These are phyloP conservation scores for Dunaliella primolecta DNA, from an alignment of 139 green algal species.

Conservation along the genomic window DNA sequence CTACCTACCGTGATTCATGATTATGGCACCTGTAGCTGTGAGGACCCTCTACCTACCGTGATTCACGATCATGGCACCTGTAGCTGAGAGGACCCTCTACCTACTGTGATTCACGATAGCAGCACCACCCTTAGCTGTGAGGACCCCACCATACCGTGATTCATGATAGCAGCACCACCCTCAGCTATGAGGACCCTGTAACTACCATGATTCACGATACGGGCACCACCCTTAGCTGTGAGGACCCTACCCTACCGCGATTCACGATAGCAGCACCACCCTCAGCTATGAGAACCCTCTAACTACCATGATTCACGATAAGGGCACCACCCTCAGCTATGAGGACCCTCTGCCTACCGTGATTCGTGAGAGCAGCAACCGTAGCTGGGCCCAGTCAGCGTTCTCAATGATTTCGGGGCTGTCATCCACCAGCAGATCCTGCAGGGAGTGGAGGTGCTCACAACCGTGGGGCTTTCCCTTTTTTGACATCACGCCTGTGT, in stretches of 20 bases:
- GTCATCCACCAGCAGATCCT: slow-evolving; percentile 41
- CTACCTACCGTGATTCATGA: not conserved
- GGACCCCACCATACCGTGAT: no score
- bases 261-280: slow-evolving; percentile 9
- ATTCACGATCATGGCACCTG: no score
- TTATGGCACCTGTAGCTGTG: no score
- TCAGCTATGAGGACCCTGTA: no score
- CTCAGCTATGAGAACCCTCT: no score
- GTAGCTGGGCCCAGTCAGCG: slow-evolving; percentile 34
- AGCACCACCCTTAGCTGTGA: no score
- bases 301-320: not conserved
- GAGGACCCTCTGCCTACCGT: not conserved
- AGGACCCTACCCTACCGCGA: not conserved
- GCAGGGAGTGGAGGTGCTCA: not conserved
- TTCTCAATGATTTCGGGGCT: slow-evolving; percentile 29
- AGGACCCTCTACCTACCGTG: no score
- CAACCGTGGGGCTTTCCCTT: not conserved
- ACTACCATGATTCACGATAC: no score
- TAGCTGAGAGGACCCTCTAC: no score
- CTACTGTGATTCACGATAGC: no score
- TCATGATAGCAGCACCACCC: no score
- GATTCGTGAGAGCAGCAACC: slow-evolving; percentile 18
- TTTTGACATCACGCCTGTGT: not conserved
- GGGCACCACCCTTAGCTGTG: not conserved
- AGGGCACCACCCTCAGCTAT: not conserved